Conservation (phyloP, 176 grass and related monocot species). For the Sorghum bicolor region Sorghum_bicolor_NCBIv3 NC_012871.2:70966001-70966500, state of each 20-base stretch:
- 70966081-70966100: not conserved
- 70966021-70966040: not conserved
- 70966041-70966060: not conserved
- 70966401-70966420: constrained; percentile 81
- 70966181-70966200: constrained; percentile 5
- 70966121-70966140: not conserved
- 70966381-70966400: constrained; percentile 74
- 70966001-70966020: not conserved
- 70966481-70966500: constrained; percentile 65
- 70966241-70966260: not conserved
- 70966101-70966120: not conserved
- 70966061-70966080: not conserved
- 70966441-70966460: constrained; percentile 71
- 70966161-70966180: not conserved
- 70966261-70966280: not conserved
- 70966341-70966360: constrained; percentile 85
- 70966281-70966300: not conserved
- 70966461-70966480: constrained; percentile 61
- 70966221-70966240: constrained; percentile 9
- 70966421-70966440: constrained; percentile 74
- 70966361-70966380: constrained; percentile 73
- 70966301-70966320: not conserved
- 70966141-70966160: not conserved
- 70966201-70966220: not conserved
- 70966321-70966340: constrained; percentile 65